Percentiles rank a stretch among this genome's conserved stretches.
phyloP scores from a whole-genome alignment of 495 filamentous ascomycete genomes.

The Annulohypoxylon bovei region DNA sequence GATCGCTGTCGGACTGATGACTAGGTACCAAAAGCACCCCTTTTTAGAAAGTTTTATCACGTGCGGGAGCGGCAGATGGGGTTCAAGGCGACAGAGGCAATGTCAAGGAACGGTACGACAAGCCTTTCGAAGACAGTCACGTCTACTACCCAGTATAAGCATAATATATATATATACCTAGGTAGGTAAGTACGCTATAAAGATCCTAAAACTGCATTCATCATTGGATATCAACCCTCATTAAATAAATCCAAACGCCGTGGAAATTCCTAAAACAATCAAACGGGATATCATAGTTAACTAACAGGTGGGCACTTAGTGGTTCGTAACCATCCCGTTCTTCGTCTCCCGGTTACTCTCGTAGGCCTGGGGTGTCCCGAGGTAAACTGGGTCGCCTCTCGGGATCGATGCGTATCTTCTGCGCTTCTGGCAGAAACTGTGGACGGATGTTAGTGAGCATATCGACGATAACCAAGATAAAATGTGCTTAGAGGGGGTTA shows the following conservation, averaged over 20 bases:
- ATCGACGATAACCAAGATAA: not conserved
- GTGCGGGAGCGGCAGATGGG: no score
- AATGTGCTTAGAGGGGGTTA: not conserved
- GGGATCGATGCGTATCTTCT: conserved; percentile 22
- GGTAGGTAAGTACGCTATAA: not conserved
- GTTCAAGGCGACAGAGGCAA: no score
- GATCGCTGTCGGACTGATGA: not conserved
- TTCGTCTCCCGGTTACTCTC: not conserved
- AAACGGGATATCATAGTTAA: not conserved
- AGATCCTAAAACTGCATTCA: not conserved
- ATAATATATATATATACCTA: not conserved
- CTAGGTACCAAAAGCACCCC: no score
- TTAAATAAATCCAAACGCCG: not conserved
- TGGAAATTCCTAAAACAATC: not conserved
- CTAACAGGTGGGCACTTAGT: no score
- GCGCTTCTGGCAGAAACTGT: conserved; percentile 33
- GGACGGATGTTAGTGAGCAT: not conserved
- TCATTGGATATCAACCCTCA: conserved; percentile 3
- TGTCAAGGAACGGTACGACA: not conserved
- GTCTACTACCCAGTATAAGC: not conserved
- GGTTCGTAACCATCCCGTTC: not conserved
- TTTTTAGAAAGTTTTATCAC: no score
- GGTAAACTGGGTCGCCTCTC: conserved; percentile 19
- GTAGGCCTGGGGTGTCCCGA: conserved; percentile 14
- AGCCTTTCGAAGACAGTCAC: not conserved